A percentile compares a stretch with the other conserved stretches of the same genome.
phyloP scores from a whole-genome alignment of 192 early-diverging fungal species.

The Chytriomyces confervae region DNA sequence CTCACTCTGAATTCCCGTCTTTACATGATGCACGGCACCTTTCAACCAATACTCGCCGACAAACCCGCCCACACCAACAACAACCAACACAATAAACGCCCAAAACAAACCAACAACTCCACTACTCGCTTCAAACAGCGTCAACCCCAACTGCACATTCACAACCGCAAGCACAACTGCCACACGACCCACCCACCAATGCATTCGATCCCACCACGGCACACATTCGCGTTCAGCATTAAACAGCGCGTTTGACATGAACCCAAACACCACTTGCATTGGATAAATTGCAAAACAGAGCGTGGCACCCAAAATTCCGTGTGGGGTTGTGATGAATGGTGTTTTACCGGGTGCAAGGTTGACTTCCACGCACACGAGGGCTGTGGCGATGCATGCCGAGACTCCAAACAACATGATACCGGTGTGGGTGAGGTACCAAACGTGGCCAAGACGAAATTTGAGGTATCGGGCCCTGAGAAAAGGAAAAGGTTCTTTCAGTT shows the following conservation, averaged over 20 bases:
- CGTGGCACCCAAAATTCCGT: constrained; percentile 14
- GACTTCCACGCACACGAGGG: constrained; percentile 16
- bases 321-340: constrained; percentile 20
- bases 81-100: background rate
- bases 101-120: background rate
- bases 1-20: background rate
- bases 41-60: background rate
- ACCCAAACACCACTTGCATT: constrained; percentile 36
- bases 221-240: constrained; percentile 11
- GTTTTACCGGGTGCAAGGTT: background rate
- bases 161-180: constrained; percentile 28
- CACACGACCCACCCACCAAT: constrained; percentile 46
- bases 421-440: constrained; percentile 47
- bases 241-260: constrained; percentile 24
- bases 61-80: background rate
- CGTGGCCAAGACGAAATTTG: constrained; percentile 30
- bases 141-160: constrained; percentile 34
- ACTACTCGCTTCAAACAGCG: background rate
- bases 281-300: constrained; percentile 25
- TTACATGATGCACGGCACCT: background rate
- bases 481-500: too few species aligned
- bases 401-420: constrained; percentile 37
- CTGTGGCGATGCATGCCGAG: background rate
- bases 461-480: constrained; percentile 36
- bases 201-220: constrained; percentile 37